Percentiles rank a stretch among this genome's conserved stretches.
Conservation (phyloP, 1,284 basidiomycete genomes). For the Boletus albobrunnescens region DNA sequence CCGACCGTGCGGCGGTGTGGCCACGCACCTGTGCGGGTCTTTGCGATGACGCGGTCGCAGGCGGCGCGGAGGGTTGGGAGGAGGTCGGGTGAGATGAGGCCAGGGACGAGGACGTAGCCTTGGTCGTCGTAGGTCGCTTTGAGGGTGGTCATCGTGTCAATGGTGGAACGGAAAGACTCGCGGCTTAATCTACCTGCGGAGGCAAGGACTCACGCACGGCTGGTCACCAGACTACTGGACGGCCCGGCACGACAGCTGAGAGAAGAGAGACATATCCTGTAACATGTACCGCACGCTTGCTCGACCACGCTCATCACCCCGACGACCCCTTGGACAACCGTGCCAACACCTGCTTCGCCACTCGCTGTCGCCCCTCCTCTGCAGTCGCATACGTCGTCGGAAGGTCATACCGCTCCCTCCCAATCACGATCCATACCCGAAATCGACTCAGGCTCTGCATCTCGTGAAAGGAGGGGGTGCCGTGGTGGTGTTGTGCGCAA, state of each 20-base stretch:
- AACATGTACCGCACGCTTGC: background rate
- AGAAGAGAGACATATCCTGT: background rate
- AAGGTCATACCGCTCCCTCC: conserved; percentile 40
- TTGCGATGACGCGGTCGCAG: conserved; percentile 48
- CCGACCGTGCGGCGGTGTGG: conserved; percentile 70
- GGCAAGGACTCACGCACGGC: no score
- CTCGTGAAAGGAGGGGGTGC: conserved; percentile 35
- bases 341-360: conserved; percentile 40
- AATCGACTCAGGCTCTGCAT: conserved; percentile 24
- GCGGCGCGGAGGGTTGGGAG: conserved; percentile 47
- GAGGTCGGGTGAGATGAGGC: conserved; percentile 48
- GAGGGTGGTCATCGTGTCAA: conserved; percentile 24
- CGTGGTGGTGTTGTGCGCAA: conserved; percentile 26
- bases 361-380: conserved; percentile 37
- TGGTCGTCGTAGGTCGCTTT: conserved; percentile 52
- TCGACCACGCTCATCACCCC: no score
- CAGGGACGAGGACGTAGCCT: conserved; percentile 70
- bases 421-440: conserved; percentile 44
- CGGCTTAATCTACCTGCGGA: no score
- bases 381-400: conserved; percentile 33
- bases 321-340: conserved; percentile 24
- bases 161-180: background rate
- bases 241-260: background rate
- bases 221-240: background rate
- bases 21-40: conserved; percentile 66